These are phyloP conservation scores for Amauroascus verrucosus DNA, from an alignment of 2,329 filamentous ascomycete genomes.

Conservation along the genomic window DNA sequence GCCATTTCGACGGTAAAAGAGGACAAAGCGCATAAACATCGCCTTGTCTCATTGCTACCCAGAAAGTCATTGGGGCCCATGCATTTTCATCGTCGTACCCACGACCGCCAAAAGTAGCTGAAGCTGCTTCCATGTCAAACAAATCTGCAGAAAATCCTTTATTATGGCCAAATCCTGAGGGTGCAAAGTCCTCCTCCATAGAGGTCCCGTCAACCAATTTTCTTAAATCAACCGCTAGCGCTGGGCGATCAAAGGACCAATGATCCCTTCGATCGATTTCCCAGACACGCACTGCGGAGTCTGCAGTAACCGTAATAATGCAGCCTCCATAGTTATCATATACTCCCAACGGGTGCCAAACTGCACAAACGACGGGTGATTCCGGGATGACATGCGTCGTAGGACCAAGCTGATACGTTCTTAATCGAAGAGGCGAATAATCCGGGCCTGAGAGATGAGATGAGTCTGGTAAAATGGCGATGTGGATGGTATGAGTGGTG, in stretches of 20 bases:
- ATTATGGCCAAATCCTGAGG: slow-evolving; percentile 61
- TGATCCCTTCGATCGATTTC: slow-evolving; percentile 74
- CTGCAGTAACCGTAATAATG: slow-evolving; percentile 76
- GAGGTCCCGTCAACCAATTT: slow-evolving; percentile 78
- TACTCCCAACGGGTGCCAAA: slow-evolving; percentile 90
- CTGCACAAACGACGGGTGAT: slow-evolving; percentile 63
- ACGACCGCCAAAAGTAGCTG: slow-evolving; percentile 74
- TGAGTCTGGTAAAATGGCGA: slow-evolving; percentile 73
- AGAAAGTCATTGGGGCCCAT: slow-evolving; percentile 94
- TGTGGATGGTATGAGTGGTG: slow-evolving; percentile 77
- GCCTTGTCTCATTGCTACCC: slow-evolving; percentile 89
- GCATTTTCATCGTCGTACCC: slow-evolving; percentile 49
- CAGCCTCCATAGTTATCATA: slow-evolving; percentile 54
- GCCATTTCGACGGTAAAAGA: slow-evolving; percentile 77
- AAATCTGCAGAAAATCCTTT: slow-evolving; percentile 80
- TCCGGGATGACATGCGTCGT: slow-evolving; percentile 84
- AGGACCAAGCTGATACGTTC: slow-evolving; percentile 83
- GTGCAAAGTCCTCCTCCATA: slow-evolving; percentile 71
- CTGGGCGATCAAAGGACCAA: slow-evolving; percentile 76
- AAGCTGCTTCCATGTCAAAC: slow-evolving; percentile 87
- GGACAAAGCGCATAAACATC: slow-evolving; percentile 92
- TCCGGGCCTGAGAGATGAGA: slow-evolving; percentile 64
- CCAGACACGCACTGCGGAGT: slow-evolving; percentile 83
- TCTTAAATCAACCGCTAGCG: slow-evolving; percentile 75
- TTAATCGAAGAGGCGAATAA: slow-evolving; percentile 60